Conservation (phyloP, 192 early-diverging fungal genomes). For the Backusella psychrophila region DNA sequence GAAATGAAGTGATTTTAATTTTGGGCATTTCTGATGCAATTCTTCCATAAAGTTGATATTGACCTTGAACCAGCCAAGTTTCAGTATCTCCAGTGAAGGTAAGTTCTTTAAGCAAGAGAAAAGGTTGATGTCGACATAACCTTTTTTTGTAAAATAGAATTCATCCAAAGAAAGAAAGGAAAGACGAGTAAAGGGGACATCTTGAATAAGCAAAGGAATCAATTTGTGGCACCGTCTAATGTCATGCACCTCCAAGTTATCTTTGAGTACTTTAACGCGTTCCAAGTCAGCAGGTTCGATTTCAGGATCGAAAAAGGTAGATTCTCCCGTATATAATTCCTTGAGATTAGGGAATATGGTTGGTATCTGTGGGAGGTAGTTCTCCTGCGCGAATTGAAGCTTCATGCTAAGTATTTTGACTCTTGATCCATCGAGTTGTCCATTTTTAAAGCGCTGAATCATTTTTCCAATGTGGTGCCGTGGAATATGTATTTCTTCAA, state of each 20-base stretch:
- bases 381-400: not conserved
- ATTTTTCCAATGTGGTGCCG: not conserved
- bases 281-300: not conserved
- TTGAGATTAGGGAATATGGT: not conserved
- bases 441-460: not conserved
- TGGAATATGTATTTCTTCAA: not conserved
- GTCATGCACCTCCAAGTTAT: not conserved
- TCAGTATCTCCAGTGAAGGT: not conserved
- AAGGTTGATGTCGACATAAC: not conserved
- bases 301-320: not conserved
- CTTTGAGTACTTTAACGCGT: not conserved
- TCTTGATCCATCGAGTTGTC: not conserved
- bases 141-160: not conserved
- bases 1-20: not conserved
- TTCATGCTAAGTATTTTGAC: not conserved
- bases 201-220: not conserved
- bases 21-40: not conserved
- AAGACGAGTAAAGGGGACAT: not conserved
- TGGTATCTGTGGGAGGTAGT: not conserved
- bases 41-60: not conserved
- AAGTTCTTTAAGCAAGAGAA: not conserved
- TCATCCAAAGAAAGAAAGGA: not conserved
- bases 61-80: conserved; percentile 4
- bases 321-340: not conserved
- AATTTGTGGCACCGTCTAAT: not conserved